These are phyloP conservation scores for Dioscorea dumetorum DNA, from an alignment of 106 monocot genomes.

Conservation along the genomic window DNA sequence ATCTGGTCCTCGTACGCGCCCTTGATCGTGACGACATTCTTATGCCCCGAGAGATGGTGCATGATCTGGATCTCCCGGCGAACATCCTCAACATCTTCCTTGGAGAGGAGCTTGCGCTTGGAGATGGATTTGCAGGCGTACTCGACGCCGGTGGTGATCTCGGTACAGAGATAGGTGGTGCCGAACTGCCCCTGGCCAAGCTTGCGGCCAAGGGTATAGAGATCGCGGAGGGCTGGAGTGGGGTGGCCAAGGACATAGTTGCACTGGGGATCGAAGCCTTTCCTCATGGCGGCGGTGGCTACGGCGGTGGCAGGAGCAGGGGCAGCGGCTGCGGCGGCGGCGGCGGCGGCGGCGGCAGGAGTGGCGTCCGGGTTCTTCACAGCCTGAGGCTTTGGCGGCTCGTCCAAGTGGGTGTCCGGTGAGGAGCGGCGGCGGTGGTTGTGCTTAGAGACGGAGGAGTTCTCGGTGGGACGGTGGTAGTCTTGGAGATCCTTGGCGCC, in stretches of 20 bases:
- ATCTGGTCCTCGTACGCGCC: conserved; percentile 54
- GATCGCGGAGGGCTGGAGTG: conserved; percentile 45
- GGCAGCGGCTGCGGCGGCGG: conserved; percentile 14
- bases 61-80: conserved; percentile 73
- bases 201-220: conserved; percentile 48
- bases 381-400: conserved; percentile 4
- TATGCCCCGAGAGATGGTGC: conserved; percentile 60
- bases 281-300: conserved; percentile 28
- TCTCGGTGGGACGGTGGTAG: conserved; percentile 13
- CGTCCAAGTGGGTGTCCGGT: neutral
- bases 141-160: conserved; percentile 46
- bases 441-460: conserved; percentile 16
- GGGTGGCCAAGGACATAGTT: conserved; percentile 43
- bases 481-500: conserved; percentile 18
- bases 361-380: neutral
- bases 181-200: conserved; percentile 70
- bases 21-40: conserved; percentile 51
- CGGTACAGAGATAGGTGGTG: conserved; percentile 59
- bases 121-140: conserved; percentile 72
- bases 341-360: neutral
- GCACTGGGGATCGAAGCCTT: conserved; percentile 10
- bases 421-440: neutral
- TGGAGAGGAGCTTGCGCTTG: conserved; percentile 54
- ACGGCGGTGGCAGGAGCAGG: neutral
- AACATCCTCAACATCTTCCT: conserved; percentile 64